These are phyloP conservation scores for Cryptococcus sp. DNA, from an alignment of 1,284 basidiomycete species.

Conservation along the genomic window DNA sequence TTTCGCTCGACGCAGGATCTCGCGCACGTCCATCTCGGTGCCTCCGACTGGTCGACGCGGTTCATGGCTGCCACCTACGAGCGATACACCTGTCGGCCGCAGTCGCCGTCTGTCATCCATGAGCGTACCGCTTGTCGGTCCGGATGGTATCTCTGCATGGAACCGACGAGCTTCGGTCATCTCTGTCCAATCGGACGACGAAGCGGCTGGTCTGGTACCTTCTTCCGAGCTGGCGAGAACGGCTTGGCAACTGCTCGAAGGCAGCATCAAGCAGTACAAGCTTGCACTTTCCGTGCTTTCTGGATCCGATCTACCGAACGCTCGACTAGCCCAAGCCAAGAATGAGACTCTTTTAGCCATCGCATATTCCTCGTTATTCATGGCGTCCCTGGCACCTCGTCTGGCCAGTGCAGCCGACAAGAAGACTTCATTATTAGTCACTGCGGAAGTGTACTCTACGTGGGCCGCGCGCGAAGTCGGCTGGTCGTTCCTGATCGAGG, in stretches of 20 bases:
- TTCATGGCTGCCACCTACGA: constrained; percentile 35
- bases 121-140: constrained; percentile 28
- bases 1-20: constrained; percentile 17
- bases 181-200: constrained; percentile 31
- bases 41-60: constrained; percentile 25
- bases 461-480: constrained; percentile 54
- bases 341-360: constrained; percentile 43
- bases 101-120: constrained; percentile 38
- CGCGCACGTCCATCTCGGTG: constrained; percentile 13
- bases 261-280: constrained; percentile 49
- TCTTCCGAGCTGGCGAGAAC: constrained; percentile 40
- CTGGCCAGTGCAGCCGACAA: constrained; percentile 39
- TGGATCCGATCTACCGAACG: constrained; percentile 29
- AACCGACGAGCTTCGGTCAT: constrained; percentile 45
- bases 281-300: constrained; percentile 43
- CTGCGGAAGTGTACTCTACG: constrained; percentile 51
- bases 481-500: constrained; percentile 52
- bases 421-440: constrained; percentile 41
- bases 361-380: constrained; percentile 41
- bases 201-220: constrained; percentile 25
- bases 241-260: constrained; percentile 45
- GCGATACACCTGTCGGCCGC: constrained; percentile 17
- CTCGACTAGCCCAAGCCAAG: constrained; percentile 39
- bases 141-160: constrained; percentile 44
- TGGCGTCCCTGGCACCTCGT: constrained; percentile 42